Evolutionary conservation across 2,329 filamentous ascomycete genomes (phyloP).

Genomic region (Lachnellula subtilissima): DNA sequence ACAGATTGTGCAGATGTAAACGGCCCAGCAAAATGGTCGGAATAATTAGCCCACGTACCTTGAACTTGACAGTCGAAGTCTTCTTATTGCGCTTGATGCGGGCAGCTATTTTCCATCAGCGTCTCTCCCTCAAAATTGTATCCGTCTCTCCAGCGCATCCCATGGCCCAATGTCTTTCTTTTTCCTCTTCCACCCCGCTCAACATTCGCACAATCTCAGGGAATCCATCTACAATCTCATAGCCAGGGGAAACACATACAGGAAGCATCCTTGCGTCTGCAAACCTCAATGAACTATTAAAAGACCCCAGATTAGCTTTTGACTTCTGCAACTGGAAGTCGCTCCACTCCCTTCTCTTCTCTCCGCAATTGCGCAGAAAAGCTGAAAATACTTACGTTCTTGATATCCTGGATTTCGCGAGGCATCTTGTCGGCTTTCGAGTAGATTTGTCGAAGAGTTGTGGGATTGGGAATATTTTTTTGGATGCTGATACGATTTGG

Average conservation of each 20-base stretch:
- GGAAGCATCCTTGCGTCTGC: slow-evolving; percentile 97
- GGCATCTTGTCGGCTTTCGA: slow-evolving; percentile 68
- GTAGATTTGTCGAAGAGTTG: slow-evolving; percentile 38
- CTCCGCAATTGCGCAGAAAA: background rate
- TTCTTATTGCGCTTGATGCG: slow-evolving; percentile 95
- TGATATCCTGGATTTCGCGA: slow-evolving; percentile 97
- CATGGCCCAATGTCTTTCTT: background rate
- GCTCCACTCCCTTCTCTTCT: background rate
- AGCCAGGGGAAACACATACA: slow-evolving; percentile 60
- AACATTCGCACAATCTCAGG: background rate
- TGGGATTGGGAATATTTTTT: slow-evolving; percentile 12
- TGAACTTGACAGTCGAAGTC: slow-evolving; percentile 97
- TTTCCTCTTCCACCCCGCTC: background rate
- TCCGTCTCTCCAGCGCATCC: background rate
- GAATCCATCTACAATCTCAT: background rate
- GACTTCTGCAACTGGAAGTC: background rate
- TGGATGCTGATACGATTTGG: slow-evolving; percentile 7
- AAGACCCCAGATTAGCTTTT: slow-evolving; percentile 6
- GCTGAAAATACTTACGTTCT: slow-evolving; percentile 53
- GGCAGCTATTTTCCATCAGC: slow-evolving; percentile 54
- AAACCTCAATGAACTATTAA: slow-evolving; percentile 96
- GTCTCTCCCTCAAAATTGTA: background rate
- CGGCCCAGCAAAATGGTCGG: background rate
- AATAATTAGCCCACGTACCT: slow-evolving; percentile 40
- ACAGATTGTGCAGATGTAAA: background rate